These are phyloP conservation scores for Termitomyces sp. DNA, from an alignment of 768 basidiomycete species.

Conservation along the genomic window DNA sequence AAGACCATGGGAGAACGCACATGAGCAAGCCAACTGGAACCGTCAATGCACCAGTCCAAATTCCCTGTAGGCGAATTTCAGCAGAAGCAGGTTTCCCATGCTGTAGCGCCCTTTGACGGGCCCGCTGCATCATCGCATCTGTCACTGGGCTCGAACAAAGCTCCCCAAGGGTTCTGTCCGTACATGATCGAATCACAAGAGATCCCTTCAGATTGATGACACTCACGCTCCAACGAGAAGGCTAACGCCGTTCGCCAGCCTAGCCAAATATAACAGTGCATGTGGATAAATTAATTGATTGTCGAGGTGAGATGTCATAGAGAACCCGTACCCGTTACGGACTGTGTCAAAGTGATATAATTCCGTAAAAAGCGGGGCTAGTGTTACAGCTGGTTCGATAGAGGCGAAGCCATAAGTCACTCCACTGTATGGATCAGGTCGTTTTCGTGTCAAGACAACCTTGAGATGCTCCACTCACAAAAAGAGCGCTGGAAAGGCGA, in stretches of 20 bases:
- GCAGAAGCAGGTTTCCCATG: slow-evolving; percentile 21
- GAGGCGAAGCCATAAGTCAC: slow-evolving; percentile 34
- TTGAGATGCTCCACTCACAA: slow-evolving; percentile 20
- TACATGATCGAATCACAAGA: neutral
- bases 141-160: slow-evolving; percentile 32
- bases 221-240: slow-evolving; percentile 30
- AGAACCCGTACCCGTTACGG: slow-evolving; percentile 24
- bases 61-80: slow-evolving; percentile 32
- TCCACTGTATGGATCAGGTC: slow-evolving; percentile 17
- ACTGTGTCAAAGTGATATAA: slow-evolving; percentile 35
- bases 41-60: slow-evolving; percentile 32
- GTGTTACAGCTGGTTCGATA: slow-evolving; percentile 33
- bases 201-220: neutral
- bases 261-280: slow-evolving; percentile 1
- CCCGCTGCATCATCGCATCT: slow-evolving; percentile 30
- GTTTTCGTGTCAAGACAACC: neutral
- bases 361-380: slow-evolving; percentile 32
- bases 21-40: slow-evolving; percentile 30
- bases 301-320: neutral
- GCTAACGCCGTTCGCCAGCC: slow-evolving; percentile 32
- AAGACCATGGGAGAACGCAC: slow-evolving; percentile 14
- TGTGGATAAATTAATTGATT: neutral
- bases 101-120: slow-evolving; percentile 21
- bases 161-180: slow-evolving; percentile 26
- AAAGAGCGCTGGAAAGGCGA: slow-evolving; percentile 30